Conservation (phyloP, 352 stramenopile genomes). For the Phytopythium boreale region DNA sequence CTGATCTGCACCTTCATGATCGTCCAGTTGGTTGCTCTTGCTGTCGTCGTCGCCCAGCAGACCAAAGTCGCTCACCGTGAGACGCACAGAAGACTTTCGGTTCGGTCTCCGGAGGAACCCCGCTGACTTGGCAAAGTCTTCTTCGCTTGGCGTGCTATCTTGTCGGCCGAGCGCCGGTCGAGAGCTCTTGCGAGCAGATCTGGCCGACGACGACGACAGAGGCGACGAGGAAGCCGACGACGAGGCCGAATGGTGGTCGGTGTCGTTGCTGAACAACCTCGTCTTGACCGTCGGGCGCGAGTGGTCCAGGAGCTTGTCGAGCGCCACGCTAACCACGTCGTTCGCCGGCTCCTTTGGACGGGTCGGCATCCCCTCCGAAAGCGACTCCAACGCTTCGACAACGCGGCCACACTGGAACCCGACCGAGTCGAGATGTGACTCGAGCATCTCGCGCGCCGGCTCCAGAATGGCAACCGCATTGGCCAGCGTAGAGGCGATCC, state of each 20-base stretch:
- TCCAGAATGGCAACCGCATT: constrained; percentile 24
- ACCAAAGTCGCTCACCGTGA: constrained; percentile 79
- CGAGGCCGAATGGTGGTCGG: background rate
- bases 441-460: constrained; percentile 37
- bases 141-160: constrained; percentile 52
- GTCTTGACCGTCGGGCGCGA: constrained; percentile 11
- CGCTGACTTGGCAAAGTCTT: constrained; percentile 60
- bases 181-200: constrained; percentile 13
- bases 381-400: constrained; percentile 30
- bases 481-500: background rate
- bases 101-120: constrained; percentile 64
- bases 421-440: constrained; percentile 46
- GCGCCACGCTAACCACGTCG: constrained; percentile 33
- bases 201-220: constrained; percentile 15
- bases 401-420: constrained; percentile 38
- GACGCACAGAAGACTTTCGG: constrained; percentile 47
- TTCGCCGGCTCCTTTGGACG: constrained; percentile 15
- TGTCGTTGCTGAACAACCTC: constrained; percentile 2
- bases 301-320: constrained; percentile 47
- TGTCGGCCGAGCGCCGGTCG: constrained; percentile 43
- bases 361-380: constrained; percentile 20
- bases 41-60: constrained; percentile 46
- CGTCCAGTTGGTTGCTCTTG: constrained; percentile 18
- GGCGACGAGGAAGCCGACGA: constrained; percentile 12
- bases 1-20: constrained; percentile 5